Evolutionary conservation across 2,329 filamentous ascomycete species (phyloP).

Genomic region (Plectosphaerella sp.): DNA sequence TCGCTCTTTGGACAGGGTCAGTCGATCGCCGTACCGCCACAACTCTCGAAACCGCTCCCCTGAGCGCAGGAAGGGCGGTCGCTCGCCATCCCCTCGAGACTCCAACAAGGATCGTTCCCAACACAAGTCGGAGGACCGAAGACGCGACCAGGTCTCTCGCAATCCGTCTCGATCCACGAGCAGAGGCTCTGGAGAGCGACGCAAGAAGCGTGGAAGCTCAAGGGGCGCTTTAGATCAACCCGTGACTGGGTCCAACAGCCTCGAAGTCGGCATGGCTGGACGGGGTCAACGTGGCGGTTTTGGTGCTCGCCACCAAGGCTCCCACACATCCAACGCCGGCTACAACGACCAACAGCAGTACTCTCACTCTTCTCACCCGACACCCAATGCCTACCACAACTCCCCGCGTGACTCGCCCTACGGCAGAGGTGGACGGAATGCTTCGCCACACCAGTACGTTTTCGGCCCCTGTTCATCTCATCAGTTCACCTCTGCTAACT

Average conservation of each 20-base stretch:
- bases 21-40: constrained; percentile 5
- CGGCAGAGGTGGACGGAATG: constrained; percentile 46
- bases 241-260: constrained; percentile 26
- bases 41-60: constrained; percentile 3
- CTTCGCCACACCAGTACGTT: constrained; percentile 28
- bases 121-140: neutral
- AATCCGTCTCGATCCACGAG: constrained; percentile 9
- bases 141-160: constrained; percentile 4
- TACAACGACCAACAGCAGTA: constrained; percentile 36
- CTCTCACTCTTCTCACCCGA: constrained; percentile 54
- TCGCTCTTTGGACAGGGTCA: constrained; percentile 2
- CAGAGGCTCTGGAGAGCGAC: constrained; percentile 8
- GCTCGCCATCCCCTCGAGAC: constrained; percentile 5
- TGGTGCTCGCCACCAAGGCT: constrained; percentile 23
- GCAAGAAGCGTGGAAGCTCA: constrained; percentile 6
- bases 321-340: constrained; percentile 26
- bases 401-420: constrained; percentile 63
- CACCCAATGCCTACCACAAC: constrained; percentile 49
- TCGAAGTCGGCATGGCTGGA: constrained; percentile 28
- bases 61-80: constrained; percentile 3
- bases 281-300: constrained; percentile 26
- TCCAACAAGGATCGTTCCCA: constrained; percentile 6
- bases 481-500: neutral
- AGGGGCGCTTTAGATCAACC: constrained; percentile 10
- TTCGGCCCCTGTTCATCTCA: neutral